Percentiles rank a stretch among this genome's conserved stretches.
These are phyloP conservation scores for Talinum fruticosum DNA, from an alignment of 148 eudicot genomes.

Conservation along the genomic window DNA sequence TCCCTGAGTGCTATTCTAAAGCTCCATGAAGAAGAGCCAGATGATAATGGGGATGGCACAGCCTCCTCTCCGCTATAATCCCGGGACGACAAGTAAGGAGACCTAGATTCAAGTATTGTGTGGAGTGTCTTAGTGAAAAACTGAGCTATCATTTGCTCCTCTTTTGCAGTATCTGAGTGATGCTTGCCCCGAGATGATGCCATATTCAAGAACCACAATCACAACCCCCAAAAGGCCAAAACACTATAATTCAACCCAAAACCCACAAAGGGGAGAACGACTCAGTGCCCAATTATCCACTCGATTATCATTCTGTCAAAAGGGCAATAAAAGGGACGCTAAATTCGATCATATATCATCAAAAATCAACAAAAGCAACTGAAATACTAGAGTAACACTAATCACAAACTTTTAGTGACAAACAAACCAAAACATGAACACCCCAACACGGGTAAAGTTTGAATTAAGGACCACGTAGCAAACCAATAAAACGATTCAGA, in stretches of 20 bases:
- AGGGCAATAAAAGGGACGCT: neutral
- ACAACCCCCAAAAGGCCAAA: neutral
- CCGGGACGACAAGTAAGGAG: constrained; percentile 70
- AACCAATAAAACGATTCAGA: constrained; percentile 7
- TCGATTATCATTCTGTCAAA: constrained; percentile 13
- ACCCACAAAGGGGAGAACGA: neutral
- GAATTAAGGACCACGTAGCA: neutral
- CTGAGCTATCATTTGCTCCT: constrained; percentile 85
- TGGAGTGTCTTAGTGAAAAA: constrained; percentile 81
- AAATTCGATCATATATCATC: constrained; percentile 18
- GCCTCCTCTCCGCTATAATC: constrained; percentile 75
- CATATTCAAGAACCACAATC: constrained; percentile 38
- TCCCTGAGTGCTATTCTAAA: constrained; percentile 71
- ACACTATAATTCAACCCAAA: constrained; percentile 19
- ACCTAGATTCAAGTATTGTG: constrained; percentile 76
- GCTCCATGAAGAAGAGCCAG: constrained; percentile 72
- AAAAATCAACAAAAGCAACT: constrained; percentile 1
- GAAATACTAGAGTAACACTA: neutral
- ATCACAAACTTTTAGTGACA: neutral
- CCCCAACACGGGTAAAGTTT: neutral
- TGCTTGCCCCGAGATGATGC: constrained; percentile 57
- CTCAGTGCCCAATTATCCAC: constrained; percentile 20
- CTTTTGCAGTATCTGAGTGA: constrained; percentile 70
- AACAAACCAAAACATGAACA: neutral
- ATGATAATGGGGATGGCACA: constrained; percentile 76